These are phyloP conservation scores for Mortierella sp. DNA, from an alignment of 371 early-diverging fungal genomes.

Conservation along the genomic window DNA sequence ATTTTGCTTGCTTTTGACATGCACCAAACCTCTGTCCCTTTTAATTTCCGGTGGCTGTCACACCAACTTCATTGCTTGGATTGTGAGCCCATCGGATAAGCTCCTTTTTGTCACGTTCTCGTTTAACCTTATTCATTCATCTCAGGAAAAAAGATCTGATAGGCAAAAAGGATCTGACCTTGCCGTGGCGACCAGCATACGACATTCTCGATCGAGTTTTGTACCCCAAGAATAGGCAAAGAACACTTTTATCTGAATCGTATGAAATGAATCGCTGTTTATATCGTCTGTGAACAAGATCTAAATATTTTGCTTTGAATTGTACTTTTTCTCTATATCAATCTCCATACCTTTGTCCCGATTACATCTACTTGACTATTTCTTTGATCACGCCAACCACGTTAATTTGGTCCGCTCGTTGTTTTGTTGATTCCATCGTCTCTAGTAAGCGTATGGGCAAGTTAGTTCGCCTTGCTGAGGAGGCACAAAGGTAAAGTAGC, in stretches of 20 bases:
- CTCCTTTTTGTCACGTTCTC: too few species aligned
- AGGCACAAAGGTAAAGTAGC: slow-evolving; percentile 28
- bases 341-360: too few species aligned
- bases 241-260: slow-evolving; percentile 69
- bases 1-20: background rate
- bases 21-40: background rate
- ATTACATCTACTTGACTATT: background rate
- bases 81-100: background rate
- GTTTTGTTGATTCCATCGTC: slow-evolving; percentile 5
- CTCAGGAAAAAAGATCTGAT: slow-evolving; percentile 57
- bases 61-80: background rate
- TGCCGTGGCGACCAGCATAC: slow-evolving; percentile 85
- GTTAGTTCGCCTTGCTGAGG: slow-evolving; percentile 34
- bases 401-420: slow-evolving; percentile 36
- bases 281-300: background rate
- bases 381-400: background rate
- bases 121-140: background rate
- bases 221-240: slow-evolving; percentile 76
- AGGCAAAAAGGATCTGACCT: slow-evolving; percentile 65
- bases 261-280: slow-evolving; percentile 24
- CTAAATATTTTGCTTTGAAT: slow-evolving; percentile 17
- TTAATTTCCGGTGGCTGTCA: slow-evolving; percentile 2
- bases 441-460: slow-evolving; percentile 40
- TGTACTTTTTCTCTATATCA: background rate
- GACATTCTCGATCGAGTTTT: slow-evolving; percentile 65